Evolutionary conservation across 768 basidiomycete species (phyloP).

Genomic region (Pleurotus sapidus): DNA sequence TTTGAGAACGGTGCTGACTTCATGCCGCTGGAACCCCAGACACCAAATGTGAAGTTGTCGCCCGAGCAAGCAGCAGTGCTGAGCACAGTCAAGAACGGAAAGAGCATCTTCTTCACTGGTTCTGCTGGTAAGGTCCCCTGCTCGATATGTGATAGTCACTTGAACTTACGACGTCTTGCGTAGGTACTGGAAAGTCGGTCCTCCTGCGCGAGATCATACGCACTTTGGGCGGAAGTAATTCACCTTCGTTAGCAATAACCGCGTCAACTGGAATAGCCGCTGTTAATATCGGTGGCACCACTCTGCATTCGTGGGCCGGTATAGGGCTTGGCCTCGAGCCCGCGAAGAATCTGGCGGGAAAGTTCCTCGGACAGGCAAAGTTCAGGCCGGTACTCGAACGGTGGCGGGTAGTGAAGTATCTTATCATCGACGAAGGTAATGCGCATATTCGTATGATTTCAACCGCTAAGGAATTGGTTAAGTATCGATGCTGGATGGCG

Average conservation of each 20-base stretch:
- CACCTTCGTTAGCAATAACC: conserved; percentile 59
- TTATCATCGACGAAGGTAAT: conserved; percentile 87
- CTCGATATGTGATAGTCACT: not conserved
- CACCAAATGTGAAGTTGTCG: conserved; percentile 36
- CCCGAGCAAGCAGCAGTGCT: conserved; percentile 50
- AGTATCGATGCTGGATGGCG: conserved; percentile 92
- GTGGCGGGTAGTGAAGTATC: conserved; percentile 59
- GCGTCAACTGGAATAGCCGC: conserved; percentile 81
- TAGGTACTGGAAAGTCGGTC: conserved; percentile 84
- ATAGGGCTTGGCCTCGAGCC: conserved; percentile 69
- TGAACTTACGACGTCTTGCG: not conserved
- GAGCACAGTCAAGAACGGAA: conserved; percentile 49
- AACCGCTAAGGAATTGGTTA: not conserved
- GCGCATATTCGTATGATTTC: too few species aligned
- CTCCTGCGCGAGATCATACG: conserved; percentile 72
- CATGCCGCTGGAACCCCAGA: conserved; percentile 1
- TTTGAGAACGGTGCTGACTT: not conserved
- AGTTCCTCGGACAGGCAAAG: conserved; percentile 42
- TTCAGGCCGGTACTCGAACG: conserved; percentile 42
- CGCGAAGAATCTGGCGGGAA: conserved; percentile 49
- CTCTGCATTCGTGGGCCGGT: conserved; percentile 82
- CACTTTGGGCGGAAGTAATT: conserved; percentile 29
- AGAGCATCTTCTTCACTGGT: conserved; percentile 84
- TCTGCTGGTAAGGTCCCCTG: conserved; percentile 57
- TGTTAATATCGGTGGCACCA: conserved; percentile 78